Conservation (phyloP, 140 eudicot genomes). For the Cichorium intybus region DNA sequence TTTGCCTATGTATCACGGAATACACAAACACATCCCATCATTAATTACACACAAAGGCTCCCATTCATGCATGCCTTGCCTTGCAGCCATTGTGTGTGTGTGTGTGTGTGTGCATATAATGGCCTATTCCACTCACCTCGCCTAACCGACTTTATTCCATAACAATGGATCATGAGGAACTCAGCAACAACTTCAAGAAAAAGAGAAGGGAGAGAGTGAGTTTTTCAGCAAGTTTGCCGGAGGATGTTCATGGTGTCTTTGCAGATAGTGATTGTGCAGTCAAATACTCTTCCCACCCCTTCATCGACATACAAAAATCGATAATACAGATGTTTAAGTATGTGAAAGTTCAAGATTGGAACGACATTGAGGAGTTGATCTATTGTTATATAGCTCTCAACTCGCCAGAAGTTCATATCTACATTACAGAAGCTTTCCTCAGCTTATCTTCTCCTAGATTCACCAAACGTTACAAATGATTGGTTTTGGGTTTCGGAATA, state of each 20-base stretch:
- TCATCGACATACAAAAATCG: conserved; percentile 45
- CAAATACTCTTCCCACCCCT: conserved; percentile 55
- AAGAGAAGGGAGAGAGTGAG: conserved; percentile 40
- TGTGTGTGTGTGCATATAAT: neutral
- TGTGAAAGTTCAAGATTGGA: conserved; percentile 53
- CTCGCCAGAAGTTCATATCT: conserved; percentile 48
- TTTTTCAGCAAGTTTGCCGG: conserved; percentile 77
- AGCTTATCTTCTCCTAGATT: conserved; percentile 30
- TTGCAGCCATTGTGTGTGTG: conserved; percentile 1
- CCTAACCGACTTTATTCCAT: conserved; percentile 15
- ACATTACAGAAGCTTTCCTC: conserved; percentile 66
- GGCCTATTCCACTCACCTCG: conserved; percentile 13
- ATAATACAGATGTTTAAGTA: conserved; percentile 49
- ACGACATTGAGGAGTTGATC: conserved; percentile 69
- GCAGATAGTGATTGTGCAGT: conserved; percentile 65
- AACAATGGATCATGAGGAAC: conserved; percentile 11
- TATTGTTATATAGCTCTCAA: conserved; percentile 72
- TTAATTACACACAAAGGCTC: conserved; percentile 25
- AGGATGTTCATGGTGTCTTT: conserved; percentile 51
- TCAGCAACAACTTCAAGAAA: conserved; percentile 30
- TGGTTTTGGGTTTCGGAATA: neutral
- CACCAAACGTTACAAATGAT: neutral
- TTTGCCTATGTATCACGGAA: conserved; percentile 23
- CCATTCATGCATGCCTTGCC: conserved; percentile 35
- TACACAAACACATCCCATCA: conserved; percentile 19